phyloP scores from a whole-genome alignment of 1,284 basidiomycete genomes.

The Ustilago sp. region DNA sequence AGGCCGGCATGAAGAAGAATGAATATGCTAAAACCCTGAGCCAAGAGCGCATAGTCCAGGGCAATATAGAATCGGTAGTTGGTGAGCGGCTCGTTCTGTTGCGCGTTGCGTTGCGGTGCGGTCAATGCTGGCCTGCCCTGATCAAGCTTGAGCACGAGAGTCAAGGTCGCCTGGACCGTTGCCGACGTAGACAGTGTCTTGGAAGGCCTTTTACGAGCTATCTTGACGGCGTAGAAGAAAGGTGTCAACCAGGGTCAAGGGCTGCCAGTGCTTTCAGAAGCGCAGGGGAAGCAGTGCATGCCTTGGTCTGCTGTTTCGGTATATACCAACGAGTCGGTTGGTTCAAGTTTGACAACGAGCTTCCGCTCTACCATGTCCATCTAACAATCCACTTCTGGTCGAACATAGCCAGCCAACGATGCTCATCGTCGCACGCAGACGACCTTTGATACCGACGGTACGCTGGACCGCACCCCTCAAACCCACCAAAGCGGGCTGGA shows the following conservation, averaged over 20 bases:
- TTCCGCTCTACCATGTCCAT: neutral
- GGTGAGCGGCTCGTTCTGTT: neutral
- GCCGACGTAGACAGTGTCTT: neutral
- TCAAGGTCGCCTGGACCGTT: neutral
- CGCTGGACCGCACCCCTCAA: conserved; percentile 5
- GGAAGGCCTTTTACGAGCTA: neutral
- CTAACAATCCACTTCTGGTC: neutral
- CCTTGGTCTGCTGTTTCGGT: neutral
- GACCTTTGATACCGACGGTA: conserved; percentile 13
- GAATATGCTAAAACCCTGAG: neutral
- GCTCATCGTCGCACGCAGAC: conserved; percentile 6
- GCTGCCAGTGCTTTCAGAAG: conserved; percentile 1
- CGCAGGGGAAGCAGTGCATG: neutral
- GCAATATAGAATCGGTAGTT: neutral
- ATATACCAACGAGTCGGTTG: neutral
- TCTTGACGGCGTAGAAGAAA: neutral
- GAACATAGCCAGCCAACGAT: neutral
- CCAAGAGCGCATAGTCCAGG: neutral
- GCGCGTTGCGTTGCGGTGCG: neutral
- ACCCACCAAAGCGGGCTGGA: conserved; percentile 5
- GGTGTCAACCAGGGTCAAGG: conserved; percentile 31
- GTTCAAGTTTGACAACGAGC: neutral
- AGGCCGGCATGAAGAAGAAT: neutral
- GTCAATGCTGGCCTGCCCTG: neutral
- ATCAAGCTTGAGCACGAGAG: neutral